Evolutionary conservation across 352 stramenopile species (phyloP).

Genomic region (Peronosclerospora sorghi): DNA sequence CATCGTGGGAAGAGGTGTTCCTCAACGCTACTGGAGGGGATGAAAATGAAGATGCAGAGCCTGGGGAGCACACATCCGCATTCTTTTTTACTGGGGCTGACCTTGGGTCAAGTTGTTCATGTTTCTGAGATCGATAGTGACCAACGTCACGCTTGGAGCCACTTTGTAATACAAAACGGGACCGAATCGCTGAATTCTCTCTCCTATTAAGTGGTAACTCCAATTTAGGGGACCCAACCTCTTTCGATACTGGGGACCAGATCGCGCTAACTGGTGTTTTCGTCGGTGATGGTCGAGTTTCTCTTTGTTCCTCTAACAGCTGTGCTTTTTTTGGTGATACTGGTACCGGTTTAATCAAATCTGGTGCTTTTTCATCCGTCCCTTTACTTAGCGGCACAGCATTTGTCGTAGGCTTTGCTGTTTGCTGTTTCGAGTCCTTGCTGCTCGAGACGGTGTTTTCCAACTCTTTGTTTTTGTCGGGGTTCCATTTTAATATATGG

Average conservation of each 20-base stretch:
- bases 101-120: constrained; percentile 21
- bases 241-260: background rate
- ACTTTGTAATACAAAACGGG: background rate
- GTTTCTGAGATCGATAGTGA: constrained; percentile 41
- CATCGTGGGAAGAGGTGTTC: constrained; percentile 24
- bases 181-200: background rate
- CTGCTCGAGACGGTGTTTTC: background rate
- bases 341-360: constrained; percentile 1
- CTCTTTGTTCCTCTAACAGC: background rate
- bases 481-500: constrained; percentile 19
- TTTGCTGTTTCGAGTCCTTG: constrained; percentile 1
- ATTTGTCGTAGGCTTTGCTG: constrained; percentile 2
- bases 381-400: background rate
- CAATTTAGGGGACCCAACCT: constrained; percentile 4
- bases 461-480: constrained; percentile 5
- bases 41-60: constrained; percentile 43
- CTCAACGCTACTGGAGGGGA: constrained; percentile 30
- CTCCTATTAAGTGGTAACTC: constrained; percentile 7
- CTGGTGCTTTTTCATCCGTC: constrained; percentile 1
- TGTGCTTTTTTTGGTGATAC: background rate
- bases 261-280: background rate
- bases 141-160: constrained; percentile 8
- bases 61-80: constrained; percentile 31
- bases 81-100: constrained; percentile 14
- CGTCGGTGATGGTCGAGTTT: background rate